Base-by-base conservation (phyloP, 257 asterid genomes). In the Pogostemon cablin region DNA sequence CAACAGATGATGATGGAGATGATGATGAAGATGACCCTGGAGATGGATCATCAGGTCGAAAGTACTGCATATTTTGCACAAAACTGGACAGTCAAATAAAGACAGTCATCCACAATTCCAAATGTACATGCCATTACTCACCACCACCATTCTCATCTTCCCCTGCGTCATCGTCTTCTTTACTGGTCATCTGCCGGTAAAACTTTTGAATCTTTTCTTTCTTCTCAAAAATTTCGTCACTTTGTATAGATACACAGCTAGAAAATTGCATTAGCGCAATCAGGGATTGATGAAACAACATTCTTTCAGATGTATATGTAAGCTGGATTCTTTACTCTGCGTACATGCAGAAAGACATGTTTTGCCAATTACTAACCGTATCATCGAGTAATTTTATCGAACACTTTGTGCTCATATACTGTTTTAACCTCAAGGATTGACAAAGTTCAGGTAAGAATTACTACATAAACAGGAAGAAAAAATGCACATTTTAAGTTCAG, bases 1-100 rank as follows among this genome's bases (percentile, higher is more conserved):
- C 68, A 3, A 60, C 77, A 9, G 87, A 83, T 17, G 89, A 81
- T 34, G 90, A 85, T 10, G 83, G 77, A 1, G 81, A 73, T 0
- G 87, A 82, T 37, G 72, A 75, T 4, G 82, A 78, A 10, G 76
- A 72, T 1, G 77, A 67, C 37, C 50, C 1, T 11, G 81, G 71
- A 50, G 80, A 72, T 11, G 78, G 64, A 52, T 62, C 71, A 56
- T 78, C 77, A 10, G 54, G 66, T 0, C 90, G 95, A 53, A 76
- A 68, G 77, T 92, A 87, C 69, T 92, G 98, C 56, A 78, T 92
- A 17, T 92, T 86, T 72, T 92, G 98, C 90, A 83, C 92, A 25
- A 92, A 89, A 80, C 65, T 92, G 40, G 96, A 87, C 72, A 43
- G 65, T 47, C 80, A 79, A 7, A 78, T 80, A 12, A 81, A 76